Evolutionary conservation across 495 filamentous ascomycete species (phyloP), one percentile per base, ranked within the genome.

Genomic region (Neurospora discreta): DNA sequence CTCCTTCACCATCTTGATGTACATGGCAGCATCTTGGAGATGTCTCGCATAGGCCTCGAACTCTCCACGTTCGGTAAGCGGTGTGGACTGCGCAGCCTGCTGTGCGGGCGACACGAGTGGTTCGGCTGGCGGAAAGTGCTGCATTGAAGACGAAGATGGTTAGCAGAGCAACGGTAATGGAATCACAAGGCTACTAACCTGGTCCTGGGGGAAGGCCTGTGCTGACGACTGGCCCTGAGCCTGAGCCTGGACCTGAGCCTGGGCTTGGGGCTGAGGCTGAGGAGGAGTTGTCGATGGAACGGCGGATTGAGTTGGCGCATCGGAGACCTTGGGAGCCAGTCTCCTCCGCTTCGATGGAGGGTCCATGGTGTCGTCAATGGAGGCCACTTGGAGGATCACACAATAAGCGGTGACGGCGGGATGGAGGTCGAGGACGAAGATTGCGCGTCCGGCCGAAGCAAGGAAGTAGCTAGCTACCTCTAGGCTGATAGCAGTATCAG

Each of bases 1-100:
- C 5, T 84, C 82, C 72, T 81, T 81, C 73, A 86, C 82, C 16
- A 82, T 84, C 79, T 86, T 84, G 74, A 86, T 84, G 74, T 84
- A 77, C 81, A 85, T 86, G 68, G 85, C 84, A 15, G 85, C 85
- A 83, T 88, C 86, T 75, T 88, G 86, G 38, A 88, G 82, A 78
- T 88, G 86, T 11, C 86, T 82, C 26, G 85, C 85, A 73, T 87
- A 88, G 40, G 84, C 82, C 75, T 88, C 86, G 80, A 88, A 88
- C 71, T 86, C 85, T 73, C 84, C 84, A 68, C 83, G 82, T 74
- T 85, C 83, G 41, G 81, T 75, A 10, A 73, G 65, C 43, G 77
- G 74, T 39, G 78, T 73, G 42, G 71, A 65, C 10, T 75, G 40
- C 26, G 78, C 70, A 36, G 70, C 40, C 10, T 74, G 33, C 10